phyloP scores from a whole-genome alignment of 1,284 basidiomycete species.

The Boletus albobrunnescens region DNA sequence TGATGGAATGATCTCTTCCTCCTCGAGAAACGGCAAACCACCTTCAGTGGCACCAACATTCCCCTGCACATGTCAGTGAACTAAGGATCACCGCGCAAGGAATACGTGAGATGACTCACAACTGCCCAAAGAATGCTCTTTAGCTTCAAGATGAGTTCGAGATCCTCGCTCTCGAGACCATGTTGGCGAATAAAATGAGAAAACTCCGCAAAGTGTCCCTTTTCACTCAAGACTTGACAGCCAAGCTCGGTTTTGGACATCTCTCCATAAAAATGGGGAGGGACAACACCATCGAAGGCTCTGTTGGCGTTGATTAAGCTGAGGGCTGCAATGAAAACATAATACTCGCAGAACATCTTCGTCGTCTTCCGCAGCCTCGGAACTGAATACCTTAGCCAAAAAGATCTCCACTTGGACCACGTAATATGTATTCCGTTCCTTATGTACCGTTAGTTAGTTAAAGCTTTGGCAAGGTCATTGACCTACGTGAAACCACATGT shows the following conservation, averaged over 20 bases:
- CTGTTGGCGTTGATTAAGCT: slow-evolving; percentile 34
- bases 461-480: not conserved
- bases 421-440: slow-evolving; percentile 87
- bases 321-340: not conserved
- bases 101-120: slow-evolving; percentile 46
- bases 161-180: slow-evolving; percentile 79
- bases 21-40: slow-evolving; percentile 91
- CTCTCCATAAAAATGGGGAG: slow-evolving; percentile 96
- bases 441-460: slow-evolving; percentile 10
- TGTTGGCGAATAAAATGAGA: slow-evolving; percentile 87
- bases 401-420: slow-evolving; percentile 86
- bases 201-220: slow-evolving; percentile 90
- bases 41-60: slow-evolving; percentile 89
- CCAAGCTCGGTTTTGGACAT: slow-evolving; percentile 95
- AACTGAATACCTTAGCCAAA: slow-evolving; percentile 71
- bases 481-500: slow-evolving; percentile 89
- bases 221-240: slow-evolving; percentile 84
- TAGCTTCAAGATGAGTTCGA: slow-evolving; percentile 79
- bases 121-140: slow-evolving; percentile 98
- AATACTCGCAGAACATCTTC: slow-evolving; percentile 56
- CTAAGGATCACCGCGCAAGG: not conserved
- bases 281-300: slow-evolving; percentile 83
- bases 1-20: slow-evolving; percentile 87
- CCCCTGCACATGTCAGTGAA: slow-evolving; percentile 53
- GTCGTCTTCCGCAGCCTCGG: slow-evolving; percentile 55